A percentile compares a stretch with the other conserved stretches of the same genome.
Conservation (phyloP, 345 rosid species). For the Hibiscus tridactylites region DNA sequence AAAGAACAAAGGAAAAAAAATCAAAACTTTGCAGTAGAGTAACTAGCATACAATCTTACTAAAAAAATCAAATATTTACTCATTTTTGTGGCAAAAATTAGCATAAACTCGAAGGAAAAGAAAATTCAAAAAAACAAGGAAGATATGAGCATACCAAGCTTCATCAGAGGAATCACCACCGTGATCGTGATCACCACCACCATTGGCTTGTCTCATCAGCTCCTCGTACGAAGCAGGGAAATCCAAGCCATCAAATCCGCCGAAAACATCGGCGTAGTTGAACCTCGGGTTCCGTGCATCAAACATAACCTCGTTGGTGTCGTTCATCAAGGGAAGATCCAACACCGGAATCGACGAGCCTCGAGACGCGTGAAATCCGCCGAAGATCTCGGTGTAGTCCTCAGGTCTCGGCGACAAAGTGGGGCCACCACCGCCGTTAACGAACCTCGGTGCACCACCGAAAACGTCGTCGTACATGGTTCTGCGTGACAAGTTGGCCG, state of each 20-base stretch:
- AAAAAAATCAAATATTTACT: not conserved
- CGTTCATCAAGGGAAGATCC: conserved; percentile 58
- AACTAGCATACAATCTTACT: not conserved
- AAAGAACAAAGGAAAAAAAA: not conserved
- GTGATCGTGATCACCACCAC: conserved; percentile 13
- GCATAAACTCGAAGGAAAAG: not conserved
- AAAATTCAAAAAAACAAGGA: not conserved
- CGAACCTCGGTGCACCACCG: conserved; percentile 60
- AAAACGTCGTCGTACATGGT: conserved; percentile 68
- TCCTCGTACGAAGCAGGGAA: conserved; percentile 61
- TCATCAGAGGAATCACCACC: conserved; percentile 58
- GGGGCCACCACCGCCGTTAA: conserved; percentile 23
- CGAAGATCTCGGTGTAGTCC: conserved; percentile 79
- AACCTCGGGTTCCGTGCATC: conserved; percentile 59
- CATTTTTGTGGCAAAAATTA: not conserved
- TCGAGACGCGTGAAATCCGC: conserved; percentile 67
- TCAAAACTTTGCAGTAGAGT: not conserved
- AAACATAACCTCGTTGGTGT: conserved; percentile 34
- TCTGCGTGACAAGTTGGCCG: conserved; percentile 18
- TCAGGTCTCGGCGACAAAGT: conserved; percentile 70
- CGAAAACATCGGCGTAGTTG: conserved; percentile 74
- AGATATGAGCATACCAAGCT: conserved; percentile 53
- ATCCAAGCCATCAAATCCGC: conserved; percentile 47
- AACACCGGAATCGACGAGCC: conserved; percentile 84
- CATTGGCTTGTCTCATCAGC: conserved; percentile 19